These are phyloP conservation scores for Neonectria hederae DNA, from an alignment of 2,329 filamentous ascomycete species.

Conservation along the genomic window DNA sequence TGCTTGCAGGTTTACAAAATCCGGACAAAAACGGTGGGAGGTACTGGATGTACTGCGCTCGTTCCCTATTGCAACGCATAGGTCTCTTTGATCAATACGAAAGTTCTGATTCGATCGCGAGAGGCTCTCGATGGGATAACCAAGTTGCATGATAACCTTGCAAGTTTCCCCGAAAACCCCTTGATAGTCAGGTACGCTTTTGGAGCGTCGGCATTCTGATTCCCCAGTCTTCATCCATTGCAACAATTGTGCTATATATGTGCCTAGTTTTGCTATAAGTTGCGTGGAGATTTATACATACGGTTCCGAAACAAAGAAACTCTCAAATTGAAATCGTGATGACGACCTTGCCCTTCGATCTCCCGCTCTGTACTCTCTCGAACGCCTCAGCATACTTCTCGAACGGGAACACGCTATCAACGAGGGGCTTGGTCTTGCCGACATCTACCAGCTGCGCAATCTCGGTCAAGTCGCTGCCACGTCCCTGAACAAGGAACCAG, in stretches of 20 bases:
- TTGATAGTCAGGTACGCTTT: not conserved
- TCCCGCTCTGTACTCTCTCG: slow-evolving; percentile 47
- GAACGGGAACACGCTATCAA: slow-evolving; percentile 53
- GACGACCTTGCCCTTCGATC: slow-evolving; percentile 52
- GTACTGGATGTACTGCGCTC: not conserved
- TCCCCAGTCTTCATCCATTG: not conserved
- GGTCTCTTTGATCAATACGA: not conserved
- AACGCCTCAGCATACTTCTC: slow-evolving; percentile 51
- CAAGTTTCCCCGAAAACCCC: too few species aligned
- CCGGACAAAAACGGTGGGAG: slow-evolving; percentile 16
- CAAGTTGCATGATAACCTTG: not conserved
- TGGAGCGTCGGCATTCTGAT: too few species aligned
- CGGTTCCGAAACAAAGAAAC: not conserved
- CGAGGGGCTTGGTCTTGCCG: slow-evolving; percentile 44
- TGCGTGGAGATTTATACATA: not conserved
- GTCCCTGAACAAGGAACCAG: slow-evolving; percentile 52
- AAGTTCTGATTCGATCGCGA: not conserved
- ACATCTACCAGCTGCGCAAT: slow-evolving; percentile 48
- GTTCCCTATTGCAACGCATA: not conserved
- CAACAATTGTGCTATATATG: not conserved
- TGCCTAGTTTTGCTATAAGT: not conserved
- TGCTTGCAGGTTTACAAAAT: slow-evolving; percentile 22
- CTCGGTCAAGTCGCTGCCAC: slow-evolving; percentile 47
- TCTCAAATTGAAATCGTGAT: slow-evolving; percentile 43
- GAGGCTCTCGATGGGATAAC: not conserved